Evolutionary conservation across 805 yeast species (phyloP).

Genomic region (Zygosaccharomyces kombuchaensis): DNA sequence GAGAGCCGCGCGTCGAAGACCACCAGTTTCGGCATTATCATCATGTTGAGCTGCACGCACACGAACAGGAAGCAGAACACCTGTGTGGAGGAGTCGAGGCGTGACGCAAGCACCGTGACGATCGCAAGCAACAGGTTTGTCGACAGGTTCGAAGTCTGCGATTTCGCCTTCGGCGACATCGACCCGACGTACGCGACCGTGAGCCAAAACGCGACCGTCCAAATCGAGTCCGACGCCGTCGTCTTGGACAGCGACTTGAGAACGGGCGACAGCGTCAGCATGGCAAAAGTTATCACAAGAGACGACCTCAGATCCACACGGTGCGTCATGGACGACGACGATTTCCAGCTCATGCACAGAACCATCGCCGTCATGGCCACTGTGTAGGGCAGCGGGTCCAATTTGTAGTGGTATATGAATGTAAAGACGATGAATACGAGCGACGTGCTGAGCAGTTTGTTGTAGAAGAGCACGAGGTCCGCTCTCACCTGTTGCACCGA

Average conservation of each 20-base stretch:
- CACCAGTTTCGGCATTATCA: slow-evolving; percentile 28
- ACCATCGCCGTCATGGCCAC: slow-evolving; percentile 8
- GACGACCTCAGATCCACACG: slow-evolving; percentile 55
- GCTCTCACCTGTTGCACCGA: slow-evolving; percentile 18
- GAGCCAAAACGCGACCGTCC: slow-evolving; percentile 85
- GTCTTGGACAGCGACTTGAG: slow-evolving; percentile 82
- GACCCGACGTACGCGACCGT: slow-evolving; percentile 55
- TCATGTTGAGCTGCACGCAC: slow-evolving; percentile 32
- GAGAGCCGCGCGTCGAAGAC: slow-evolving; percentile 15
- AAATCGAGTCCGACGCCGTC: slow-evolving; percentile 88
- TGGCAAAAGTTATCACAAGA: slow-evolving; percentile 59
- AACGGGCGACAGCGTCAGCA: slow-evolving; percentile 82
- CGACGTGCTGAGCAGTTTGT: slow-evolving; percentile 49
- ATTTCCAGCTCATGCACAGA: slow-evolving; percentile 6
- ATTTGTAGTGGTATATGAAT: slow-evolving; percentile 22
- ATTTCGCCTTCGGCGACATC: slow-evolving; percentile 15
- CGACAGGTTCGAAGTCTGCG: slow-evolving; percentile 51
- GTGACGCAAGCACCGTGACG: slow-evolving; percentile 86
- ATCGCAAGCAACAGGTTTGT: slow-evolving; percentile 82
- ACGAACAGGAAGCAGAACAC: slow-evolving; percentile 80
- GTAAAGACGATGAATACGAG: slow-evolving; percentile 62
- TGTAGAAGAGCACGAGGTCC: slow-evolving; percentile 28
- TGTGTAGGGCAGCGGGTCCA: slow-evolving; percentile 23
- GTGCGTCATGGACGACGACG: not conserved
- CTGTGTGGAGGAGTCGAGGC: slow-evolving; percentile 64